phyloP scores from a whole-genome alignment of 768 basidiomycete species.

The Psilocybe subaeruginosa region DNA sequence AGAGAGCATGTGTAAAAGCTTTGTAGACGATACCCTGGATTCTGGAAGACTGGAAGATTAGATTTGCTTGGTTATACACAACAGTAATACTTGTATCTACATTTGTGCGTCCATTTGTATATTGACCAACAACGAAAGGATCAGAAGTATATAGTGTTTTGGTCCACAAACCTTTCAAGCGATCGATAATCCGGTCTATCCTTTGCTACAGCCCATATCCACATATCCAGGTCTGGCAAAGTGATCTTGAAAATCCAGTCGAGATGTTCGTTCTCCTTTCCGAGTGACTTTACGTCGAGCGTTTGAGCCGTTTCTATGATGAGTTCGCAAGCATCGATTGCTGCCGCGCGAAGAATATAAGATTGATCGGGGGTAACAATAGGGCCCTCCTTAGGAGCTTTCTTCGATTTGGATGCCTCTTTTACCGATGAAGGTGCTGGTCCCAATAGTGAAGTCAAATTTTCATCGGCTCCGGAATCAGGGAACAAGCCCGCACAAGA shows the following conservation, averaged over 20 bases:
- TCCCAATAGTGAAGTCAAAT: constrained; percentile 44
- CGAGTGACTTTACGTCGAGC: constrained; percentile 21
- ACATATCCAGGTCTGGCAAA: constrained; percentile 67
- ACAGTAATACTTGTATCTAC: neutral
- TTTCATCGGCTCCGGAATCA: constrained; percentile 39
- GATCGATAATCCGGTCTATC: constrained; percentile 72
- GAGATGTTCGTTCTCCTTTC: constrained; percentile 20
- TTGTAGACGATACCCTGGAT: neutral
- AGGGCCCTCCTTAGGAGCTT: constrained; percentile 45
- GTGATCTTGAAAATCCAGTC: constrained; percentile 63
- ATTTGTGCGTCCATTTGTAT: neutral
- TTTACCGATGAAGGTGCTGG: constrained; percentile 18
- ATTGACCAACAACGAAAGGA: neutral
- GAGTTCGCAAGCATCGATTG: constrained; percentile 77
- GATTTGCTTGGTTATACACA: neutral
- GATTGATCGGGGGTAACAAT: constrained; percentile 62
- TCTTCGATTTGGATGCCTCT: constrained; percentile 11
- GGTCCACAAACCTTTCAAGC: constrained; percentile 67
- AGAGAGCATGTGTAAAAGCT: neutral
- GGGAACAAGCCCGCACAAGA: constrained; percentile 53
- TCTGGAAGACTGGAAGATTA: neutral
- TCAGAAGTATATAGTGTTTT: constrained; percentile 72
- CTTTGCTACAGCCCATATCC: constrained; percentile 86
- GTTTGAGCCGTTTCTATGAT: constrained; percentile 59
- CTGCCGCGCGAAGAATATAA: constrained; percentile 75